These are phyloP conservation scores for Cicer pinnatifidum DNA, from an alignment of 306 rosid species.

Conservation along the genomic window DNA sequence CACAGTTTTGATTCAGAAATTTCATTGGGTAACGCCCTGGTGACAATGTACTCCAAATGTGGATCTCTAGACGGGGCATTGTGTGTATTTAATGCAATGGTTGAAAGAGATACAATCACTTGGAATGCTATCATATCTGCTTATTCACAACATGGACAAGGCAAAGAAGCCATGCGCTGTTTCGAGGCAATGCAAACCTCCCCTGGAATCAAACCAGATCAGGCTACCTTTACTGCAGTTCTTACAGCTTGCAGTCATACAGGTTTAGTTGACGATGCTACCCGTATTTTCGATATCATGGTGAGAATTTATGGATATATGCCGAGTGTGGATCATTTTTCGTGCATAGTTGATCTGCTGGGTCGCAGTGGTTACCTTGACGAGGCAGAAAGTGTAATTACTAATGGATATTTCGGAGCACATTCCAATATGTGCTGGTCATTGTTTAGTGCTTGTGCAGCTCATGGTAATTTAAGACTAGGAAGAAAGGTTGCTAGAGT, in stretches of 20 bases:
- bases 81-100: constrained; percentile 68
- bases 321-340: constrained; percentile 72
- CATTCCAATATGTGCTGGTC: constrained; percentile 78
- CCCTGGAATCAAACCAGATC: constrained; percentile 61
- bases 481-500: constrained; percentile 66
- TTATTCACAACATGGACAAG: constrained; percentile 75
- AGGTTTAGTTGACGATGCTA: constrained; percentile 69
- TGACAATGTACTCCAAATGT: constrained; percentile 77
- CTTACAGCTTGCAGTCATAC: constrained; percentile 86
- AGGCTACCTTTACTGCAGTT: constrained; percentile 71
- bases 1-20: constrained; percentile 53
- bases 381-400: constrained; percentile 67
- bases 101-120: constrained; percentile 63
- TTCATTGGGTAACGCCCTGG: constrained; percentile 63
- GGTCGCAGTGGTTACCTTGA: constrained; percentile 79
- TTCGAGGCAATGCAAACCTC: constrained; percentile 67
- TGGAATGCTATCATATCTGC: constrained; percentile 87
- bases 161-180: constrained; percentile 64
- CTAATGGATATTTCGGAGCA: constrained; percentile 55
- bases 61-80: constrained; percentile 64
- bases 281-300: constrained; percentile 63
- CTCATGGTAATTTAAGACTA: constrained; percentile 67
- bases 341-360: constrained; percentile 77
- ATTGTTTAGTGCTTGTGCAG: constrained; percentile 84
- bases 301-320: constrained; percentile 50